phyloP scores from a whole-genome alignment of 345 rosid species.

The Sapria himalayana region DNA sequence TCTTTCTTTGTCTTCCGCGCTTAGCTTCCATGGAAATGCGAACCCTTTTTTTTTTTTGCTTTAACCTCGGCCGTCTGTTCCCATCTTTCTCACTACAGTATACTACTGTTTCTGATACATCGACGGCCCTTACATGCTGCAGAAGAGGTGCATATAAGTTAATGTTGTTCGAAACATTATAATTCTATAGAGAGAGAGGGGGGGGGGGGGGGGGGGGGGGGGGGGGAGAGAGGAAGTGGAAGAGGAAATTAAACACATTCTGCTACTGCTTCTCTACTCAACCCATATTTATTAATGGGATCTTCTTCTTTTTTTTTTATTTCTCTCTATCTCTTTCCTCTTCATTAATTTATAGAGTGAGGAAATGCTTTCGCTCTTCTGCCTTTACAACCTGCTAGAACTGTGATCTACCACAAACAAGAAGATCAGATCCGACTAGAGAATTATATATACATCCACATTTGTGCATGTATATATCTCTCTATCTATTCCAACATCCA shows the following conservation, averaged over 20 bases:
- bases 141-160: neutral
- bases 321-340: conserved; percentile 2
- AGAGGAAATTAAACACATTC: conserved; percentile 3
- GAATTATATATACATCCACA: too few species aligned
- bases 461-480: too few species aligned
- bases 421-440: conserved; percentile 40
- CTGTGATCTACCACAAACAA: conserved; percentile 28
- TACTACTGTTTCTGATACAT: conserved; percentile 6
- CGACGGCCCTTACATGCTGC: conserved; percentile 4
- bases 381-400: conserved; percentile 10
- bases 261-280: conserved; percentile 7
- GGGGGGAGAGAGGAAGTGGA: neutral
- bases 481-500: conserved; percentile 27
- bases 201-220: neutral
- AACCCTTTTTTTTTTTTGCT: conserved; percentile 15
- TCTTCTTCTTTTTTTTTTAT: conserved; percentile 3
- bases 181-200: neutral
- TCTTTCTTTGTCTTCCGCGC: conserved; percentile 8
- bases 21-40: conserved; percentile 20
- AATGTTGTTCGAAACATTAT: conserved; percentile 3
- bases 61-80: conserved; percentile 7
- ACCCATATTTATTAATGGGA: conserved; percentile 8
- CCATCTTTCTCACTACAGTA: conserved; percentile 9
- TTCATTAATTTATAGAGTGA: too few species aligned
- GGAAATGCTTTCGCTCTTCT: conserved; percentile 3